Evolutionary conservation across 805 yeast genomes (phyloP).

Genomic region (Sporopachydermia lactativora): DNA sequence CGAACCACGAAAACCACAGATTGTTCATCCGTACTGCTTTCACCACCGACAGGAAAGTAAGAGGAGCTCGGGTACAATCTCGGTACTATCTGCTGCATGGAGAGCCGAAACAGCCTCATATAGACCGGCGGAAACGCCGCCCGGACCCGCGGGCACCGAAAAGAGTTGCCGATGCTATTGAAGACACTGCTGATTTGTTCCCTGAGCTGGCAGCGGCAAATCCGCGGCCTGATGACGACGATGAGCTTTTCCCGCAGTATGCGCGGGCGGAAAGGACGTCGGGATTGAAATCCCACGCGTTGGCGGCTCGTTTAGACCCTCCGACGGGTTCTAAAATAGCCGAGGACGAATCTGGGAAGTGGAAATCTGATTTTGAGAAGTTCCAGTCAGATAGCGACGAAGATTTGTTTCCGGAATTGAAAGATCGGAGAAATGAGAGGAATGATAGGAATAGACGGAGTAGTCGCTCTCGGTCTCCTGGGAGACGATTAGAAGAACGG

Average conservation of each 20-base stretch:
- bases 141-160: slow-evolving; percentile 10
- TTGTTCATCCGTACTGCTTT: slow-evolving; percentile 36
- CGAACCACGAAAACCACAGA: slow-evolving; percentile 20
- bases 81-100: slow-evolving; percentile 58
- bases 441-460: not conserved
- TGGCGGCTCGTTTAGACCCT: slow-evolving; percentile 2
- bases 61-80: slow-evolving; percentile 42
- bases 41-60: slow-evolving; percentile 39
- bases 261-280: slow-evolving; percentile 7
- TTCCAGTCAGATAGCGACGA: slow-evolving; percentile 22
- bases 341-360: slow-evolving; percentile 8
- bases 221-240: slow-evolving; percentile 15
- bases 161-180: slow-evolving; percentile 5
- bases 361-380: slow-evolving; percentile 13
- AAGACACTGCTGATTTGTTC: slow-evolving; percentile 5
- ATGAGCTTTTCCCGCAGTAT: slow-evolving; percentile 24
- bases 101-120: slow-evolving; percentile 34
- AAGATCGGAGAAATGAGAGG: slow-evolving; percentile 4
- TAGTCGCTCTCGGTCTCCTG: not conserved
- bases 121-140: slow-evolving; percentile 11
- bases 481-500: not conserved
- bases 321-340: slow-evolving; percentile 5
- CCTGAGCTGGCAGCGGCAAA: slow-evolving; percentile 6
- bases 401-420: slow-evolving; percentile 24
- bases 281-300: not conserved